A percentile compares a stretch with the other conserved stretches of the same genome.
Conservation (phyloP, 2,329 filamentous ascomycete species). For the Niveomyces coronatus region DNA sequence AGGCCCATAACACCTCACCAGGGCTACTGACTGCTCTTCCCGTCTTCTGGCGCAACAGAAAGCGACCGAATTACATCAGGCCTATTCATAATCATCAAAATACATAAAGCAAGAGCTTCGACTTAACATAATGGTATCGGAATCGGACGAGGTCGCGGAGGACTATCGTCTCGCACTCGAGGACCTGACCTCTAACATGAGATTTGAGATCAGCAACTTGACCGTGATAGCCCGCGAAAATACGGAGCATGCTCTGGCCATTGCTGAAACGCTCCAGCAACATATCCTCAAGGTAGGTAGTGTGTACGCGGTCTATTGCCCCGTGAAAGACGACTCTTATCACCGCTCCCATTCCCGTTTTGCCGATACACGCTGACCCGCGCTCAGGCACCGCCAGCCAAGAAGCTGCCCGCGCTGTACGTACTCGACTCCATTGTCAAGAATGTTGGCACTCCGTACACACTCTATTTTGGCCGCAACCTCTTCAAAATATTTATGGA, state of each 20-base stretch:
- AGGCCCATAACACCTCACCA: too few species aligned
- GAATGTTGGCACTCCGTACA: slow-evolving; percentile 96
- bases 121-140: slow-evolving; percentile 34
- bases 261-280: slow-evolving; percentile 79
- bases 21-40: too few species aligned
- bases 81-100: too few species aligned
- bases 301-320: neutral
- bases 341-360: too few species aligned
- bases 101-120: too few species aligned
- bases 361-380: slow-evolving; percentile 29
- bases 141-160: slow-evolving; percentile 77
- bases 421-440: slow-evolving; percentile 97
- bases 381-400: slow-evolving; percentile 67
- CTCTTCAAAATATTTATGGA: slow-evolving; percentile 96
- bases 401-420: slow-evolving; percentile 92
- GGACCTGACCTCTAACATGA: slow-evolving; percentile 82
- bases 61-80: too few species aligned
- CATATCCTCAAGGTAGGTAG: slow-evolving; percentile 86
- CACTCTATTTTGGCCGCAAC: slow-evolving; percentile 83
- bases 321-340: neutral
- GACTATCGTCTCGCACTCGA: slow-evolving; percentile 91
- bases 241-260: slow-evolving; percentile 87
- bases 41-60: too few species aligned
- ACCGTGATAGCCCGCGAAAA: slow-evolving; percentile 97
- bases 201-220: slow-evolving; percentile 93